Percentiles rank a stretch among this genome's conserved stretches.
phyloP scores from a whole-genome alignment of 768 basidiomycete species.

The Tylopilus sp. region DNA sequence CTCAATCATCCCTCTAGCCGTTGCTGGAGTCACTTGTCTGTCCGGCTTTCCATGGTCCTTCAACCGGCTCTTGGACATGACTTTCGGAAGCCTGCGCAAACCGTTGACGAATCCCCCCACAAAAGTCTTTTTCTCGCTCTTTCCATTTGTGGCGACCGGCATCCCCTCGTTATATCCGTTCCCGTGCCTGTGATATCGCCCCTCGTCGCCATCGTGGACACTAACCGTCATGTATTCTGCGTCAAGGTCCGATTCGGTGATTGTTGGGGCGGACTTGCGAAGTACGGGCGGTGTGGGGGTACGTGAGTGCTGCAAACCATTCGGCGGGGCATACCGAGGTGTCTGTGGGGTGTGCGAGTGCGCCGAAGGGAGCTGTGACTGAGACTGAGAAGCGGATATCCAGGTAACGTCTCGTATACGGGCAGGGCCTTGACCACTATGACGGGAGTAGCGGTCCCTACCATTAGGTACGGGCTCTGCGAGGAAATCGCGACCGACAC shows the following conservation, averaged over 20 bases:
- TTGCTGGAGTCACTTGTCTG: conserved; percentile 15
- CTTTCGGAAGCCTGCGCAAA: conserved; percentile 30
- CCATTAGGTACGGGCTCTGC: conserved; percentile 17
- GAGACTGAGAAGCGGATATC: conserved; percentile 28
- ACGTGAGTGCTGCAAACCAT: conserved; percentile 20
- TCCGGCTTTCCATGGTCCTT: conserved; percentile 23
- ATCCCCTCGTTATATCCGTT: conserved; percentile 25
- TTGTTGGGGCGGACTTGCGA: conserved; percentile 28
- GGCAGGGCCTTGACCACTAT: conserved; percentile 23
- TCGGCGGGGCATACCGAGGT: conserved; percentile 17
- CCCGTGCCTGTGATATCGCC: conserved; percentile 15
- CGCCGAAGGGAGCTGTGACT: conserved; percentile 24
- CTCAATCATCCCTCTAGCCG: conserved; percentile 1
- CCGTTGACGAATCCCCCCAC: conserved; percentile 31
- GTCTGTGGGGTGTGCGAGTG: conserved; percentile 30
- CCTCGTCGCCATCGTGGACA: conserved; percentile 23
- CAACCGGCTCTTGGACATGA: conserved; percentile 31
- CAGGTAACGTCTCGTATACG: conserved; percentile 32
- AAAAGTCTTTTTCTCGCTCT: conserved; percentile 30
- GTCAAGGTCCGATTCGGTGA: conserved; percentile 31
- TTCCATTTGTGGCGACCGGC: conserved; percentile 20
- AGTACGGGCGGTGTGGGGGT: conserved; percentile 28
- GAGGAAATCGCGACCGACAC: conserved; percentile 26
- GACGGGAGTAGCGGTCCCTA: conserved; percentile 31
- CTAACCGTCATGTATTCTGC: conserved; percentile 35